phyloP scores from a whole-genome alignment of 2,329 filamentous ascomycete species.

The Eutypa lata region DNA sequence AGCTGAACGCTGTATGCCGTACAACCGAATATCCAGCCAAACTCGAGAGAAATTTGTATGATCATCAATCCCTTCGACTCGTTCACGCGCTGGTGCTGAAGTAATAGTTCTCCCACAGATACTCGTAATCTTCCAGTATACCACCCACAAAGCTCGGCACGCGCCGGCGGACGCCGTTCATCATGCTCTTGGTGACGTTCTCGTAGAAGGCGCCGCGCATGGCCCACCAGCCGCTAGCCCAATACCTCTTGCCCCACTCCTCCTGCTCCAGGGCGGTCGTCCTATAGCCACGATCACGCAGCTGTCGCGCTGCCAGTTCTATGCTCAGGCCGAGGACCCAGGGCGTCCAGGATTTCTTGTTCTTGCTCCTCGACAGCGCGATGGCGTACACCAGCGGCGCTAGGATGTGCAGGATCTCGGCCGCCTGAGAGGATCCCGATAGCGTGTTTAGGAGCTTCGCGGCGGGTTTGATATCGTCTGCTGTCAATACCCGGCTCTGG shows the following conservation, averaged over 20 bases:
- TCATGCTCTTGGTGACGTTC: conserved; percentile 75
- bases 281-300: conserved; percentile 68
- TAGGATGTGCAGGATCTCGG: conserved; percentile 89
- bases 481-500: conserved; percentile 83
- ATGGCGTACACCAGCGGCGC: conserved; percentile 84
- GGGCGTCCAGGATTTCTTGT: conserved; percentile 82
- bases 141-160: conserved; percentile 79
- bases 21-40: background rate
- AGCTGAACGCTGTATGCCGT: too few species aligned
- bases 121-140: conserved; percentile 93
- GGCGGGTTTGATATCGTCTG: conserved; percentile 94
- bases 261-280: conserved; percentile 87
- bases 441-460: conserved; percentile 80
- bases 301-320: conserved; percentile 85
- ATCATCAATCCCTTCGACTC: background rate
- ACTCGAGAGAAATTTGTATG: background rate
- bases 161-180: conserved; percentile 69
- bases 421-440: conserved; percentile 68
- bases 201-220: conserved; percentile 98
- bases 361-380: conserved; percentile 69
- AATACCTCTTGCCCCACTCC: conserved; percentile 82
- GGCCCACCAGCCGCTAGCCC: conserved; percentile 91
- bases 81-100: conserved; percentile 60
- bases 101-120: conserved; percentile 97
- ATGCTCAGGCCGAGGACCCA: conserved; percentile 85